These are phyloP conservation scores for Cicer bijugum DNA, from an alignment of 306 rosid genomes.

Conservation along the genomic window DNA sequence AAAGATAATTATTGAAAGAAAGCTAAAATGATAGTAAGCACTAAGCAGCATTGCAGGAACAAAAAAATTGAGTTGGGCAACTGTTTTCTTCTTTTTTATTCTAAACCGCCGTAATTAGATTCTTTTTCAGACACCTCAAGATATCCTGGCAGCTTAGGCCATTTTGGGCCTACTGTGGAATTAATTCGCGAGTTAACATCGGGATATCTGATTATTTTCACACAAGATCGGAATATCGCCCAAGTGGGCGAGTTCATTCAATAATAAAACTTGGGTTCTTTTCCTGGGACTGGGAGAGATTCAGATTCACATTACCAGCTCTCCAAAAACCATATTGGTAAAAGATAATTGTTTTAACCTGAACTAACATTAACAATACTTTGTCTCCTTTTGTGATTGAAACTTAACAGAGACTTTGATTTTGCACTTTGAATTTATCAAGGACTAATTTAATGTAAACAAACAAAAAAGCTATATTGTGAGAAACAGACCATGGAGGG, in stretches of 20 bases:
- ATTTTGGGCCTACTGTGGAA: not conserved
- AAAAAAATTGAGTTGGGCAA: not conserved
- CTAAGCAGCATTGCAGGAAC: conserved; percentile 3
- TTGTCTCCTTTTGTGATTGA: not conserved
- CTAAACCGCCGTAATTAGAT: not conserved
- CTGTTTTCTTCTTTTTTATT: not conserved
- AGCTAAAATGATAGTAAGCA: conserved; percentile 28
- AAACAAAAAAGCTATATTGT: conserved; percentile 3
- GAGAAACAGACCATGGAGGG: conserved; percentile 33
- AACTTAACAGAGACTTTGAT: not conserved
- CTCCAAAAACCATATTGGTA: not conserved
- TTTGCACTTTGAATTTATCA: not conserved
- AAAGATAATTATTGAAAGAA: not conserved
- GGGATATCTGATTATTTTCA: not conserved
- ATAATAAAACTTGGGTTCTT: not conserved
- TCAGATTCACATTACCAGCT: not conserved
- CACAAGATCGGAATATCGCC: not conserved
- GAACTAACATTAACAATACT: conserved; percentile 8
- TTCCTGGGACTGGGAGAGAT: not conserved
- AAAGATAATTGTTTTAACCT: not conserved
- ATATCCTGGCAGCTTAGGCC: not conserved
- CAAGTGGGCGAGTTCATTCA: not conserved
- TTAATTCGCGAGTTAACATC: not conserved
- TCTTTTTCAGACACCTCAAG: not conserved
- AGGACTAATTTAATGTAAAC: conserved; percentile 3